Evolutionary conservation across 805 yeast genomes (phyloP).

Genomic region (Pichia cephalocereana): DNA sequence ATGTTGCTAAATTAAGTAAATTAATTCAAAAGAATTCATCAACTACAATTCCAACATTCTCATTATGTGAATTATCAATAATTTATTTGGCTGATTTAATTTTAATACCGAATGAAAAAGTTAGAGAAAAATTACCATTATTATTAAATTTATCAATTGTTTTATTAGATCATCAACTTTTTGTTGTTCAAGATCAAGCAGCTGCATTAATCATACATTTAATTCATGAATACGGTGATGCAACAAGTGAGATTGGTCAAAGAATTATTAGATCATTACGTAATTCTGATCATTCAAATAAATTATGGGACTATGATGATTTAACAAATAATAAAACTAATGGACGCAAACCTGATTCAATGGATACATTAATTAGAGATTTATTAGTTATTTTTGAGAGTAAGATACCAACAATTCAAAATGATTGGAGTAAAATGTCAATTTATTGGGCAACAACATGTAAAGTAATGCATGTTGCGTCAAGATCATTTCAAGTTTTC

Average conservation of each 20-base stretch:
- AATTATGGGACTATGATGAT: constrained; percentile 83
- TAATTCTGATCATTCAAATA: constrained; percentile 37
- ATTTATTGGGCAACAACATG: constrained; percentile 95
- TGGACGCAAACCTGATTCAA: constrained; percentile 74
- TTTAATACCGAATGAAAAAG: constrained; percentile 54
- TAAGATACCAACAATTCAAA: constrained; percentile 44
- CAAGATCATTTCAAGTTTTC: constrained; percentile 90
- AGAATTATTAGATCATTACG: constrained; percentile 51
- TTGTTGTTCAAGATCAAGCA: constrained; percentile 79
- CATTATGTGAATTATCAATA: constrained; percentile 79
- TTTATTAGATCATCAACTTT: constrained; percentile 78
- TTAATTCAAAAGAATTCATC: constrained; percentile 40
- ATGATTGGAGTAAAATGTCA: constrained; percentile 78
- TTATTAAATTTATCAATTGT: constrained; percentile 73
- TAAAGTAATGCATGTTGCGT: constrained; percentile 94
- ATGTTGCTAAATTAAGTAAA: constrained; percentile 62
- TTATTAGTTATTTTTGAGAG: constrained; percentile 48
- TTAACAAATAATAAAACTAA: constrained; percentile 66
- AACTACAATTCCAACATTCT: constrained; percentile 53
- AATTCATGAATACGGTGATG: constrained; percentile 50
- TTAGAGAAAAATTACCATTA: constrained; percentile 54
- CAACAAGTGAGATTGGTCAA: constrained; percentile 43
- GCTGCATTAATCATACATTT: constrained; percentile 64
- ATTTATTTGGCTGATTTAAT: constrained; percentile 78
- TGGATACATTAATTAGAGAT: constrained; percentile 66